Percentiles rank a stretch among this genome's conserved stretches.
phyloP scores from a whole-genome alignment of 176 grass and related monocot species.

The Calamus simplicifolius region DNA sequence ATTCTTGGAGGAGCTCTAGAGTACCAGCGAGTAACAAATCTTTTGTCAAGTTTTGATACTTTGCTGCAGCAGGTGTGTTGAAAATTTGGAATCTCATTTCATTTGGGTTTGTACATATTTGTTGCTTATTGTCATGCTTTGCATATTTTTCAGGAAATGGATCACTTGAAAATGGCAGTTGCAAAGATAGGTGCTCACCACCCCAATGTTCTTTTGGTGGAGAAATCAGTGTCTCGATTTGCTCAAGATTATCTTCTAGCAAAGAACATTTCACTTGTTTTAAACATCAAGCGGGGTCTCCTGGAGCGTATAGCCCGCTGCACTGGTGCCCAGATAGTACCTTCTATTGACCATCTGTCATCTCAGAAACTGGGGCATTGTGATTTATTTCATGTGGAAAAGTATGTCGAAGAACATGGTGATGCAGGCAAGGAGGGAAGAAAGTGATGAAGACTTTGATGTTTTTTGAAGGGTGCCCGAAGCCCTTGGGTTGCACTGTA shows the following conservation, averaged over 20 bases:
- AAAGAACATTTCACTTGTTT: slow-evolving; percentile 84
- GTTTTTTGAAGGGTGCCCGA: slow-evolving; percentile 92
- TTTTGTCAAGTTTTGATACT: slow-evolving; percentile 90
- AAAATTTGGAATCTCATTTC: slow-evolving; percentile 12
- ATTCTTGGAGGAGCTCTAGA: slow-evolving; percentile 89
- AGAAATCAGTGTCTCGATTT: slow-evolving; percentile 80
- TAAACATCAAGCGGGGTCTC: slow-evolving; percentile 84
- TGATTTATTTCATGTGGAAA: slow-evolving; percentile 89
- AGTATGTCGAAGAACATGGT: slow-evolving; percentile 57
- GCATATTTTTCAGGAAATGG: slow-evolving; percentile 65
- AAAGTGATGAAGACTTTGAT: slow-evolving; percentile 77
- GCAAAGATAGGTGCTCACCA: slow-evolving; percentile 90
- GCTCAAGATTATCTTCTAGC: slow-evolving; percentile 87
- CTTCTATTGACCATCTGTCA: slow-evolving; percentile 73
- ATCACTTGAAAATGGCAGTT: slow-evolving; percentile 98
- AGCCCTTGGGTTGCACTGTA: slow-evolving; percentile 89
- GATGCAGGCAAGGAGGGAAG: slow-evolving; percentile 37
- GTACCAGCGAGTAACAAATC: slow-evolving; percentile 84
- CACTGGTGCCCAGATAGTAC: slow-evolving; percentile 81
- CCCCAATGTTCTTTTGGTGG: slow-evolving; percentile 84
- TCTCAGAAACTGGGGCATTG: slow-evolving; percentile 75
- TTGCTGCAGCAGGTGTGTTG: slow-evolving; percentile 76
- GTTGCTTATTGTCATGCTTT: slow-evolving; percentile 18
- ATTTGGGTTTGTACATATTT: not conserved
- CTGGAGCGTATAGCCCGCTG: slow-evolving; percentile 76